Evolutionary conservation across 2,329 filamentous ascomycete species (phyloP).

Genomic region (Penicillium freii): DNA sequence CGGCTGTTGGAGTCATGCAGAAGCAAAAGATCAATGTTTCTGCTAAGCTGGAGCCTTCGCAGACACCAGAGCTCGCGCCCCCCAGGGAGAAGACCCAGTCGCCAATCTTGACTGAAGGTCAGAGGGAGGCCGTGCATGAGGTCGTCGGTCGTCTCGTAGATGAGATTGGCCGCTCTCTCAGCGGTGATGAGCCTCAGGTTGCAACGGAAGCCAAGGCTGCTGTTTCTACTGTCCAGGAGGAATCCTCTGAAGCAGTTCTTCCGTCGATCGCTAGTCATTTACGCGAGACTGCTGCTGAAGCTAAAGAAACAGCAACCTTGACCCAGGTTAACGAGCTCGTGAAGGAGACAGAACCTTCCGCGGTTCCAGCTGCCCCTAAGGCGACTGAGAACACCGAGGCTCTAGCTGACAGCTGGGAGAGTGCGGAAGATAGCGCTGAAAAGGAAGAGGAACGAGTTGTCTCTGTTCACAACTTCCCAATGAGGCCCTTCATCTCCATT

Average conservation of each 20-base stretch:
- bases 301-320: constrained; percentile 52
- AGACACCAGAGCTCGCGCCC: constrained; percentile 12
- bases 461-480: constrained; percentile 90
- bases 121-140: constrained; percentile 68
- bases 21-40: constrained; percentile 25
- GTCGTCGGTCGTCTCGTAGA: constrained; percentile 66
- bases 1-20: constrained; percentile 33
- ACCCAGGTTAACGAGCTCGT: constrained; percentile 53
- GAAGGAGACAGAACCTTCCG: constrained; percentile 53
- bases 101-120: constrained; percentile 31
- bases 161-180: constrained; percentile 58
- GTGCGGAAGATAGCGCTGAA: constrained; percentile 67
- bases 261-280: constrained; percentile 33
- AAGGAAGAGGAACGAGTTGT: constrained; percentile 65
- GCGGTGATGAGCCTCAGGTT: constrained; percentile 35
- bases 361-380: constrained; percentile 53
- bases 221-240: constrained; percentile 32
- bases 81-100: constrained; percentile 22
- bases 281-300: constrained; percentile 44
- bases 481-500: constrained; percentile 94
- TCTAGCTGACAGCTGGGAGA: constrained; percentile 90
- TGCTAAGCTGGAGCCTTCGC: constrained; percentile 20
- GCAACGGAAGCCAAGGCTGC: constrained; percentile 51
- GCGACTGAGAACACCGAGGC: constrained; percentile 55
- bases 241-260: constrained; percentile 38